Evolutionary conservation across 331 rosid genomes (phyloP), one percentile per base, ranked within the genome.

Genomic region (Saraca asoca): DNA sequence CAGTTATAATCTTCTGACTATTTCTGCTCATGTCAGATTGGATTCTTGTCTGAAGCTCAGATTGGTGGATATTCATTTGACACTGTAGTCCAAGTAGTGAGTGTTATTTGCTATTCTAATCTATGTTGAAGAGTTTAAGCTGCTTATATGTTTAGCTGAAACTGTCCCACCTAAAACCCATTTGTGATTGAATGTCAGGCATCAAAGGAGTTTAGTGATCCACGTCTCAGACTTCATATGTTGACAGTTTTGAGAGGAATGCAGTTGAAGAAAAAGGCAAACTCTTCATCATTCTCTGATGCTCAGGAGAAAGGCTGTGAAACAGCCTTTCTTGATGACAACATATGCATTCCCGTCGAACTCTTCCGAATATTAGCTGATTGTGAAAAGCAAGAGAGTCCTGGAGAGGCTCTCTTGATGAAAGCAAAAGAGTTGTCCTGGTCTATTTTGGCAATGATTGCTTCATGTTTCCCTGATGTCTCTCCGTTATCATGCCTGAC

Each of bases 341-440:
- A 66, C 76, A 58, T 75, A 14, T 87, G 89, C 63, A 39, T 80
- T 62, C 98, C 98, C 13, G 85, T 87, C 69, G 98, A 92, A 75
- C 87, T 92, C 69, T 92, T 92, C 73, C 89, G 80, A 82, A 89
- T 87, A 81, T 72, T 93, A 68, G 96, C 96, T 5, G 95, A 78
- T 58, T 89, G 98, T 68, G 98, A 93, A 84, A 85, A 78, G 74
- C 78, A 84, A 68, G 76, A 81, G 71, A 74, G 74, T 75, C 86
- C 98, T 62, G 96, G 96, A 75, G 87, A 75, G 78, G 88, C 88
- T 72, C 91, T 93, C 78, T 82, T 90, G 88, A 68, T 69, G 82
- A 93, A 85, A 79, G 96, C 98, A 34, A 86, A 87, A 77, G 98
- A 93, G 83, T 80, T 93, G 74, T 93, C 95, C 64, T 93, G 98